These are phyloP conservation scores for Cercospora citrullina DNA, from an alignment of 2,329 filamentous ascomycete genomes.

Conservation along the genomic window DNA sequence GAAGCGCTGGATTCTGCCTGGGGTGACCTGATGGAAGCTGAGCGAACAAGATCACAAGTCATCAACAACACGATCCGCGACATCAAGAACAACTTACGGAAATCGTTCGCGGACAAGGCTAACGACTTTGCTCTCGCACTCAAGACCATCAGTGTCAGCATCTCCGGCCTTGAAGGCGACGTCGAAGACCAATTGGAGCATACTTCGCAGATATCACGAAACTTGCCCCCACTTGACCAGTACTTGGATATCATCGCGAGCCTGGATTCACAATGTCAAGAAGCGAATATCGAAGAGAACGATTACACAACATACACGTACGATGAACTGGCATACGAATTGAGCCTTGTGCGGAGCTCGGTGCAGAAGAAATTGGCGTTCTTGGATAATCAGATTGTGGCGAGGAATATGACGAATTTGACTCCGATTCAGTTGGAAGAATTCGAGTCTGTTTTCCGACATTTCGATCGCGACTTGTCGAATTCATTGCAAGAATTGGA, in stretches of 20 bases:
- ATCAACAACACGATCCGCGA: slow-evolving; percentile 99
- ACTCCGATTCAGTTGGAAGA: slow-evolving; percentile 98
- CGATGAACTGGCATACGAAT: slow-evolving; percentile 91
- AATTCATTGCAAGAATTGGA: slow-evolving; percentile 92
- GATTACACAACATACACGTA: slow-evolving; percentile 99
- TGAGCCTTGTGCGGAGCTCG: slow-evolving; percentile 84
- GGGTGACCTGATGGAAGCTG: slow-evolving; percentile 74
- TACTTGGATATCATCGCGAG: slow-evolving; percentile 85
- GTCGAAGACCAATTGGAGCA: slow-evolving; percentile 92
- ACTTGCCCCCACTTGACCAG: slow-evolving; percentile 82
- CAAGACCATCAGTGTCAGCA: slow-evolving; percentile 90
- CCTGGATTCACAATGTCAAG: slow-evolving; percentile 83
- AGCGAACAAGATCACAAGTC: slow-evolving; percentile 84
- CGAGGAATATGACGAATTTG: slow-evolving; percentile 96
- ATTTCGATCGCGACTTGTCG: slow-evolving; percentile 91
- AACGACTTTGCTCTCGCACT: slow-evolving; percentile 96
- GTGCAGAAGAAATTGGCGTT: slow-evolving; percentile 96
- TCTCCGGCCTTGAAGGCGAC: slow-evolving; percentile 95
- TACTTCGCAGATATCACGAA: slow-evolving; percentile 80
- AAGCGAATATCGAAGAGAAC: slow-evolving; percentile 98
- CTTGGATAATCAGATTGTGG: slow-evolving; percentile 97
- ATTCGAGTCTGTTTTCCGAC: slow-evolving; percentile 96
- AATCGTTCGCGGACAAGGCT: slow-evolving; percentile 93
- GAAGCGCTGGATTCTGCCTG: slow-evolving; percentile 83
- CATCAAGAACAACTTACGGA: slow-evolving; percentile 93